A percentile compares a stretch with the other conserved stretches of the same genome.
phyloP scores from a whole-genome alignment of 208 protist genomes.

The Phytomonas francai region DNA sequence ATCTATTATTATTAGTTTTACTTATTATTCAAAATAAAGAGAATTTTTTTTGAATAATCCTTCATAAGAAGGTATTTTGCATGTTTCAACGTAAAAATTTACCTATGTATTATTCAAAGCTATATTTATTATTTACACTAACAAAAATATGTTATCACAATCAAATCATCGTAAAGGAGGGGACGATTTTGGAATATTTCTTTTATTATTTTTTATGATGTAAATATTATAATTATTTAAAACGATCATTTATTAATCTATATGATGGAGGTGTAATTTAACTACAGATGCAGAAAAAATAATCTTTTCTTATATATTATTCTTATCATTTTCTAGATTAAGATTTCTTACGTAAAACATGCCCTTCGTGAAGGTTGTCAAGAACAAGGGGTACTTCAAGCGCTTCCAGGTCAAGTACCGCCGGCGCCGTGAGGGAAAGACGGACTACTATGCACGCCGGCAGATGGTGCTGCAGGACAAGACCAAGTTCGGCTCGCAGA shows the following conservation, averaged over 20 bases:
- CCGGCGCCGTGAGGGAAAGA: slow-evolving; percentile 96
- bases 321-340: neutral
- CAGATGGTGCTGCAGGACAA: slow-evolving; percentile 97
- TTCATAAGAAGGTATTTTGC: neutral
- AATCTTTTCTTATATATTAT: neutral
- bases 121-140: neutral
- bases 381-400: slow-evolving; percentile 97
- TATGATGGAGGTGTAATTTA: neutral
- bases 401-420: slow-evolving; percentile 98
- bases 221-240: neutral
- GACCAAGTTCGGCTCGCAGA: slow-evolving; percentile 98
- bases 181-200: neutral
- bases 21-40: neutral
- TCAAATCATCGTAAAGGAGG: neutral
- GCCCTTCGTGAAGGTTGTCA: slow-evolving; percentile 87
- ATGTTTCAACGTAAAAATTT: neutral
- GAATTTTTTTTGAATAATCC: neutral
- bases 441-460: slow-evolving; percentile 97
- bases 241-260: neutral
- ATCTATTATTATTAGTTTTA: neutral
- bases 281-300: neutral
- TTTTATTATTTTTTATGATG: neutral
- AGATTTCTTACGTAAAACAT: slow-evolving; percentile 29
- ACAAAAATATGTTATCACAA: neutral
- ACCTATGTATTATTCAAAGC: neutral